Conservation (phyloP, 2,329 filamentous ascomycete species). For the Alternaria tenuissima region DNA sequence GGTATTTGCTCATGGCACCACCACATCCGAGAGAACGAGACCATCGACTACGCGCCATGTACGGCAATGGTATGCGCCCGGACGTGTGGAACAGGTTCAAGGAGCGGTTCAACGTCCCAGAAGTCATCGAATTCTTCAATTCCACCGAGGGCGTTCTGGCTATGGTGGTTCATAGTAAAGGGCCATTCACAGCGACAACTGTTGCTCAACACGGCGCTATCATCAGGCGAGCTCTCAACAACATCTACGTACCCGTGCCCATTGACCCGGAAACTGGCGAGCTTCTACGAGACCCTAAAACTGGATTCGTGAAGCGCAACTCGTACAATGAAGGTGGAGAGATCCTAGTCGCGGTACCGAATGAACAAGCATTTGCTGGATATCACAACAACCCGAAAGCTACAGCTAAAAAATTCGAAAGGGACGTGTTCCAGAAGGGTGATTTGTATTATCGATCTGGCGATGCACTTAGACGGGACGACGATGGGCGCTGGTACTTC, state of each 20-base stretch:
- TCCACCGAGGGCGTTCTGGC: constrained; percentile 74
- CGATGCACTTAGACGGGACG: constrained; percentile 54
- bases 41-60: constrained; percentile 67
- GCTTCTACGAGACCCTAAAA: constrained; percentile 69
- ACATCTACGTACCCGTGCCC: constrained; percentile 69
- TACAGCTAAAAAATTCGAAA: constrained; percentile 63
- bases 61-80: constrained; percentile 71
- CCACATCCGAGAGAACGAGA: constrained; percentile 65
- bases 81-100: constrained; percentile 72
- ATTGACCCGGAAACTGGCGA: constrained; percentile 74
- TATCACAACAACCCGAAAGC: constrained; percentile 73
- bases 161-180: constrained; percentile 62
- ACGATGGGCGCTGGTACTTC: constrained; percentile 57
- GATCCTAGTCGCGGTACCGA: constrained; percentile 70
- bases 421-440: constrained; percentile 54
- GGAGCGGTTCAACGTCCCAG: constrained; percentile 67
- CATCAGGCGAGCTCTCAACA: constrained; percentile 59
- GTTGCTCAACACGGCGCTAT: constrained; percentile 76
- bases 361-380: constrained; percentile 60
- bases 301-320: constrained; percentile 69
- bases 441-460: constrained; percentile 58
- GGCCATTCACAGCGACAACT: constrained; percentile 63
- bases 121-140: constrained; percentile 78
- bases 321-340: constrained; percentile 74
- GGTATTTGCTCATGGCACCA: constrained; percentile 74